Evolutionary conservation across 169 alveolate species (phyloP).

Genomic region (Plasmodium yoelii): DNA sequence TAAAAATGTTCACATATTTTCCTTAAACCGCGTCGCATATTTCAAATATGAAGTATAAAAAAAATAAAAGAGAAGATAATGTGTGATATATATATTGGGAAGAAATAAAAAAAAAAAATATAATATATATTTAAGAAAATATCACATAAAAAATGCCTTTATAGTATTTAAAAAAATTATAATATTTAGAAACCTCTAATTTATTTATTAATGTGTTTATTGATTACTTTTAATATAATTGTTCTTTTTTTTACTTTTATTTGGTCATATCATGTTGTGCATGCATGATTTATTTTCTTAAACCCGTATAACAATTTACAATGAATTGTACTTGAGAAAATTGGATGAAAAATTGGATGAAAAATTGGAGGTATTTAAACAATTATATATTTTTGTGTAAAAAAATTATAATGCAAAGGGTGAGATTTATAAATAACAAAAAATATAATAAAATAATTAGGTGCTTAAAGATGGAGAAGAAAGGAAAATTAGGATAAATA

Average conservation of each 20-base stretch:
- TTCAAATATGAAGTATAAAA: neutral
- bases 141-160: too few species aligned
- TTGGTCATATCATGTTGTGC: neutral
- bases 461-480: neutral
- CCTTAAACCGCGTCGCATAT: constrained; percentile 36
- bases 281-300: neutral
- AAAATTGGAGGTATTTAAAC: too few species aligned
- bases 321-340: neutral
- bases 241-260: neutral
- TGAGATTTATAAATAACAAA: neutral
- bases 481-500: neutral
- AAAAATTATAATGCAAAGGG: neutral
- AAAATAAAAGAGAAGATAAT: neutral
- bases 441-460: neutral
- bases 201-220: too few species aligned
- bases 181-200: too few species aligned
- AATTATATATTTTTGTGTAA: too few species aligned
- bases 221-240: too few species aligned
- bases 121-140: neutral
- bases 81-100: neutral
- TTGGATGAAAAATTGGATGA: too few species aligned
- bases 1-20: neutral
- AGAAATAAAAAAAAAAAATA: neutral
- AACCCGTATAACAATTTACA: neutral
- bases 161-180: too few species aligned